A percentile compares a stretch with the other conserved stretches of the same genome.
Evolutionary conservation across 805 yeast genomes (phyloP).

Genomic region (Wickerhamia fluorescens): DNA sequence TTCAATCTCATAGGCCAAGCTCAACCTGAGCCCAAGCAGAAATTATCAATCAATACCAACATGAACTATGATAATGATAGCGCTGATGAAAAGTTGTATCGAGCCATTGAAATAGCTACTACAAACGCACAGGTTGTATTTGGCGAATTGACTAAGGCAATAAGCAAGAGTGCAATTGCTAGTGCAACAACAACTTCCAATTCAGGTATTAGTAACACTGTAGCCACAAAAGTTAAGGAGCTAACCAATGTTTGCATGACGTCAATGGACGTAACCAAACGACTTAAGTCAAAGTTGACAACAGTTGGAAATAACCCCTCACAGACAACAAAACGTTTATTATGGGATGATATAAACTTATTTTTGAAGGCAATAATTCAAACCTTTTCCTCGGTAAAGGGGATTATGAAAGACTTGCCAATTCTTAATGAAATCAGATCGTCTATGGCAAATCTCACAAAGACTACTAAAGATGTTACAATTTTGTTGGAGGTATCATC

Average conservation of each 20-base stretch:
- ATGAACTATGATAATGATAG: constrained; percentile 32
- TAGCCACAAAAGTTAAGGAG: constrained; percentile 65
- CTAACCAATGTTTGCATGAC: constrained; percentile 68
- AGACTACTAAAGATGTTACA: constrained; percentile 88
- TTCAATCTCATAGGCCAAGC: constrained; percentile 1
- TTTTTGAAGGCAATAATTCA: constrained; percentile 79
- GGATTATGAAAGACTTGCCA: constrained; percentile 75
- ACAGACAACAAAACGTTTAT: constrained; percentile 46
- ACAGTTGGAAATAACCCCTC: constrained; percentile 44
- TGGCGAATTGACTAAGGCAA: constrained; percentile 62
- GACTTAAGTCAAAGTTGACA: constrained; percentile 49
- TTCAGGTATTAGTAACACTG: constrained; percentile 25
- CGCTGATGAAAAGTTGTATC: constrained; percentile 61
- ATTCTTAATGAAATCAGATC: constrained; percentile 73
- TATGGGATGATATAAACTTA: constrained; percentile 81
- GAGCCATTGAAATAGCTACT: constrained; percentile 56
- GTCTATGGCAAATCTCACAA: constrained; percentile 72
- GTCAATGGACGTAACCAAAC: constrained; percentile 76
- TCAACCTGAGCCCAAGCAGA: constrained; percentile 7
- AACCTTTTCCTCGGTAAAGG: constrained; percentile 76
- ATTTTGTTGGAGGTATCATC: constrained; percentile 59
- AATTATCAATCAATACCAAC: constrained; percentile 16
- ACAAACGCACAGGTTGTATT: constrained; percentile 71
- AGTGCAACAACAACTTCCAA: constrained; percentile 19
- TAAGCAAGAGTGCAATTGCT: constrained; percentile 55